phyloP scores from a whole-genome alignment of 2,329 filamentous ascomycete genomes.

The Metarhizium rileyi region DNA sequence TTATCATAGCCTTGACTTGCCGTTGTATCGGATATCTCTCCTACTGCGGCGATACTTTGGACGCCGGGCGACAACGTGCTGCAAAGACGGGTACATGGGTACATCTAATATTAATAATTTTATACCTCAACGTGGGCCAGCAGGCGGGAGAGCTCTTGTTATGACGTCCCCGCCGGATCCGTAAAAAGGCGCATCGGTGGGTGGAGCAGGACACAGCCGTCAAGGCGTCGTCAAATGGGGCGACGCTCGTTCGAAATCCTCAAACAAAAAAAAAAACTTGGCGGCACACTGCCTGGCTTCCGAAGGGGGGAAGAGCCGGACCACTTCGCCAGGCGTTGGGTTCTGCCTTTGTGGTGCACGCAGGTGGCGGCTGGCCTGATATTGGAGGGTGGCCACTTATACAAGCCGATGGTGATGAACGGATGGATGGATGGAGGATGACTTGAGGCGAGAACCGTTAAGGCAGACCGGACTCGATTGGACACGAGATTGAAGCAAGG shows the following conservation, averaged over 20 bases:
- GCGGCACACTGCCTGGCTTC: no score
- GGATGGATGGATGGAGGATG: background rate
- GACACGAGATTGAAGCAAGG: no score
- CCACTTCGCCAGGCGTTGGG: no score
- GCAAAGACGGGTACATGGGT: constrained; percentile 1
- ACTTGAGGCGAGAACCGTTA: no score
- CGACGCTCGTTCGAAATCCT: background rate
- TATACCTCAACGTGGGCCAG: background rate
- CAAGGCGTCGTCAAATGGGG: background rate
- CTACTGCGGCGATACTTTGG: constrained; percentile 5
- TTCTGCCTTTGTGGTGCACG: background rate
- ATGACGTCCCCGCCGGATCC: constrained; percentile 12
- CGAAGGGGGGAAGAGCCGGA: background rate
- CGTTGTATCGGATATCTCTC: background rate
- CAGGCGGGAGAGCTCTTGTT: background rate
- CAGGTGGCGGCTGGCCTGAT: background rate
- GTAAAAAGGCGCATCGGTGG: constrained; percentile 19
- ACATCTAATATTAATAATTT: constrained; percentile 1
- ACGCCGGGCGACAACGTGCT: constrained; percentile 2
- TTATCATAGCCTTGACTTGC: constrained; percentile 6
- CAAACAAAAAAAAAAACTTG: background rate
- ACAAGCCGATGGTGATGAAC: background rate
- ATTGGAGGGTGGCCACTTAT: background rate
- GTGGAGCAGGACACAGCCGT: background rate
- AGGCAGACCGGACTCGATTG: no score